phyloP scores from a whole-genome alignment of 2,329 filamentous ascomycete species.

The Apiospora kogelbergensis region DNA sequence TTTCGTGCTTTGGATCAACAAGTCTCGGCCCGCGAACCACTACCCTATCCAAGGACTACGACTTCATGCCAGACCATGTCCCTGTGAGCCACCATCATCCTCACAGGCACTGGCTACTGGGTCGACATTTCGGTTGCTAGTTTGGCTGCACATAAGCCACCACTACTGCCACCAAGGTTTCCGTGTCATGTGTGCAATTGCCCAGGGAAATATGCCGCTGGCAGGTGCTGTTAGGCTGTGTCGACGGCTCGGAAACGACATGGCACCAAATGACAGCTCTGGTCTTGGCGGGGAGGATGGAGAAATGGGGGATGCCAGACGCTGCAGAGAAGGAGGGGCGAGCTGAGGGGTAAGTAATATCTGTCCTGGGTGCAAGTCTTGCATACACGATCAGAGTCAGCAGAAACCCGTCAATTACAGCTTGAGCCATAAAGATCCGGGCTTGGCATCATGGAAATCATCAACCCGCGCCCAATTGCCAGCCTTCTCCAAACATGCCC shows the following conservation, averaged over 20 bases:
- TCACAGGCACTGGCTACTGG: background rate
- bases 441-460: background rate
- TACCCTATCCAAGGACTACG: background rate
- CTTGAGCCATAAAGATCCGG: background rate
- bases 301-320: background rate
- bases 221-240: background rate
- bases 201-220: background rate
- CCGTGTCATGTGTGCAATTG: background rate
- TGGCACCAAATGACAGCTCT: background rate
- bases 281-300: background rate
- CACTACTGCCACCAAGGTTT: too few relatives aligned
- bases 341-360: constrained; percentile 1
- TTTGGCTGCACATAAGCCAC: too few relatives aligned
- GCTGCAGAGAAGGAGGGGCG: background rate
- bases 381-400: constrained; percentile 5
- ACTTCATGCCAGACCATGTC: background rate
- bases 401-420: background rate
- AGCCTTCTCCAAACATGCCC: background rate
- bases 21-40: background rate
- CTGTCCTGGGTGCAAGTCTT: background rate
- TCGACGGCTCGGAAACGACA: background rate
- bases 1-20: background rate
- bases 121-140: too few relatives aligned
- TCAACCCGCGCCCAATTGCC: background rate
- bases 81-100: background rate